phyloP scores from a whole-genome alignment of 768 basidiomycete genomes.

The Russula virescens region DNA sequence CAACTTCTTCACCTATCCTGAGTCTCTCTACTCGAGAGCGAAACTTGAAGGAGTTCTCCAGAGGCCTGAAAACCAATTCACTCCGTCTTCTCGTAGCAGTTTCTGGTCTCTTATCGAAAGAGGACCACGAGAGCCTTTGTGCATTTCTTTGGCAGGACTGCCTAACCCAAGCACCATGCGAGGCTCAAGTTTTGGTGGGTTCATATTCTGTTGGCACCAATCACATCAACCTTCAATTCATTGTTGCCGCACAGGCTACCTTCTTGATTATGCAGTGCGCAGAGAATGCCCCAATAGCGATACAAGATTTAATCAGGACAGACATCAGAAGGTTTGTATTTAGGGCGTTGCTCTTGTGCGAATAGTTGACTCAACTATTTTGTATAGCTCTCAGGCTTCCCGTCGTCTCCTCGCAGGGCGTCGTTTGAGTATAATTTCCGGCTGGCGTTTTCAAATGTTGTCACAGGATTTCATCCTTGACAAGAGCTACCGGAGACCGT shows the following conservation, averaged over 20 bases:
- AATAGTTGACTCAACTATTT: constrained; percentile 1
- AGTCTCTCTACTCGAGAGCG: constrained; percentile 16
- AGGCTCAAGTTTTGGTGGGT: constrained; percentile 47
- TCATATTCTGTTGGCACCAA: constrained; percentile 7
- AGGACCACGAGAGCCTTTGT: constrained; percentile 48
- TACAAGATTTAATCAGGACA: constrained; percentile 1
- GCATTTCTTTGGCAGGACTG: constrained; percentile 54
- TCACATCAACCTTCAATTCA: background rate
- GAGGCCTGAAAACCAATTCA: constrained; percentile 29
- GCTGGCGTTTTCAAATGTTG: constrained; percentile 65
- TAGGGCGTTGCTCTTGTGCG: background rate
- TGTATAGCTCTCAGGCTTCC: constrained; percentile 41
- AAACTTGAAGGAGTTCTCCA: constrained; percentile 16
- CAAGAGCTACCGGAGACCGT: constrained; percentile 54
- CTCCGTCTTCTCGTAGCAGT: constrained; percentile 60
- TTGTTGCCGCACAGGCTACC: background rate
- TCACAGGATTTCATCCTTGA: constrained; percentile 58
- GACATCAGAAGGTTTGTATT: constrained; percentile 19
- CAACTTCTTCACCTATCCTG: constrained; percentile 9
- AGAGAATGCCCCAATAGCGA: constrained; percentile 1
- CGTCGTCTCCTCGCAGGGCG: constrained; percentile 49
- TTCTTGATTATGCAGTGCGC: constrained; percentile 32
- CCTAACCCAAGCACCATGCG: constrained; percentile 35
- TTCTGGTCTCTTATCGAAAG: constrained; percentile 45
- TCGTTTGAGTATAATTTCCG: constrained; percentile 50